A percentile compares a stretch with the other conserved stretches of the same genome.
Conservation (phyloP, 495 filamentous ascomycete genomes). For the Annulohypoxylon moriforme region DNA sequence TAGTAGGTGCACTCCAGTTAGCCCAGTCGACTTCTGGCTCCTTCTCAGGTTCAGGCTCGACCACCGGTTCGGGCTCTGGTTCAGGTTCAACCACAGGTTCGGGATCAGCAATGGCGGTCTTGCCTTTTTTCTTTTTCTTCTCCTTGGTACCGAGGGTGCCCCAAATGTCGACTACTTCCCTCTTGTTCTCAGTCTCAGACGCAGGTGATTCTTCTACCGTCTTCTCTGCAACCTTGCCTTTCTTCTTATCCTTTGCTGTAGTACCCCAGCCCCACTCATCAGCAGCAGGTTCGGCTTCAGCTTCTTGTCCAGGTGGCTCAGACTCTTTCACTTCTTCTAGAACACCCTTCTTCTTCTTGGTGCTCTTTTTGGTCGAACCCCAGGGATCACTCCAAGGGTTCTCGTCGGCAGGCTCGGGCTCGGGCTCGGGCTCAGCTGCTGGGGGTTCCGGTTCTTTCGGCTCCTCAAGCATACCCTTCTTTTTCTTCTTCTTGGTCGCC, state of each 20-base stretch:
- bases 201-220: constrained; percentile 4
- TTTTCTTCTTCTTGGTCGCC: constrained; percentile 47
- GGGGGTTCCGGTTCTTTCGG: constrained; percentile 26
- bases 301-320: constrained; percentile 16
- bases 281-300: constrained; percentile 39
- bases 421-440: constrained; percentile 37
- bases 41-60: constrained; percentile 38
- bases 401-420: constrained; percentile 35
- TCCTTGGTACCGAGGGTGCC: constrained; percentile 18
- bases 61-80: constrained; percentile 23
- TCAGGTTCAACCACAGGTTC: constrained; percentile 32
- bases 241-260: constrained; percentile 33
- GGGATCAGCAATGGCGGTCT: not conserved
- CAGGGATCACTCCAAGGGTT: constrained; percentile 42
- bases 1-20: constrained; percentile 1
- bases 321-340: constrained; percentile 33
- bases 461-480: constrained; percentile 39
- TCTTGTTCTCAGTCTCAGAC: constrained; percentile 45
- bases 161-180: constrained; percentile 30
- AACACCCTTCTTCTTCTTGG: constrained; percentile 51
- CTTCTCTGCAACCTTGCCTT: constrained; percentile 27
- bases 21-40: constrained; percentile 25
- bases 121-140: constrained; percentile 38
- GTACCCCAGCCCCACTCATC: constrained; percentile 29
- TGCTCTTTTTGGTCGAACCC: constrained; percentile 43